phyloP scores from a whole-genome alignment of 257 asterid genomes.

The Coffea eugenioides region DNA sequence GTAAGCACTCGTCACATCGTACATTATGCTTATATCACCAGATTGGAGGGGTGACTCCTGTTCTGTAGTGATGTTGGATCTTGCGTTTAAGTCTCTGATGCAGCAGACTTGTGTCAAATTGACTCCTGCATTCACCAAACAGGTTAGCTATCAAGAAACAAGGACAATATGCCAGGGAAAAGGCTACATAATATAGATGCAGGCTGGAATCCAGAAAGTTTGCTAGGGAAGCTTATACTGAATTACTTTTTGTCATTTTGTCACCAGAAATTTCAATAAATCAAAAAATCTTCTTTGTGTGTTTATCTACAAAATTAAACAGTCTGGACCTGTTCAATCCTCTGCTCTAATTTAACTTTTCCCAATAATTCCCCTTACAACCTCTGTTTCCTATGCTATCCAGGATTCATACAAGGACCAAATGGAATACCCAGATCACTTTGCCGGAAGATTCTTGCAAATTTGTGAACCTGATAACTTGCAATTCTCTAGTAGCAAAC shows the following conservation, averaged over 20 bases:
- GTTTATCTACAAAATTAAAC: too few species aligned
- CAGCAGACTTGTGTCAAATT: conserved; percentile 47
- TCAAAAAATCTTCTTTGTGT: neutral
- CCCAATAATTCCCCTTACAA: neutral
- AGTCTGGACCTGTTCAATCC: too few species aligned
- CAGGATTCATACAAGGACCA: too few species aligned
- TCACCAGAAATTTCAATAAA: neutral
- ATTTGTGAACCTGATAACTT: neutral
- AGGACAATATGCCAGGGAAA: neutral
- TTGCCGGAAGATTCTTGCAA: neutral
- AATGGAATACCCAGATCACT: neutral
- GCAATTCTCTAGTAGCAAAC: neutral
- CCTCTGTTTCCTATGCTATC: too few species aligned
- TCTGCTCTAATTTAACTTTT: too few species aligned
- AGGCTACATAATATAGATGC: neutral
- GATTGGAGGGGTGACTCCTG: conserved; percentile 34
- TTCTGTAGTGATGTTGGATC: conserved; percentile 16
- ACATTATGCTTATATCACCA: conserved; percentile 62
- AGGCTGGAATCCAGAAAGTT: neutral
- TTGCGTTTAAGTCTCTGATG: conserved; percentile 29
- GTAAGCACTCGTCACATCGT: conserved; percentile 45
- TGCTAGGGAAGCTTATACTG: neutral
- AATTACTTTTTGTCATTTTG: neutral
- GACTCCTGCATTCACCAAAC: conserved; percentile 25
- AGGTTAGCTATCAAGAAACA: neutral